phyloP scores from a whole-genome alignment of 768 basidiomycete genomes.

The Pulveroboletus frians region DNA sequence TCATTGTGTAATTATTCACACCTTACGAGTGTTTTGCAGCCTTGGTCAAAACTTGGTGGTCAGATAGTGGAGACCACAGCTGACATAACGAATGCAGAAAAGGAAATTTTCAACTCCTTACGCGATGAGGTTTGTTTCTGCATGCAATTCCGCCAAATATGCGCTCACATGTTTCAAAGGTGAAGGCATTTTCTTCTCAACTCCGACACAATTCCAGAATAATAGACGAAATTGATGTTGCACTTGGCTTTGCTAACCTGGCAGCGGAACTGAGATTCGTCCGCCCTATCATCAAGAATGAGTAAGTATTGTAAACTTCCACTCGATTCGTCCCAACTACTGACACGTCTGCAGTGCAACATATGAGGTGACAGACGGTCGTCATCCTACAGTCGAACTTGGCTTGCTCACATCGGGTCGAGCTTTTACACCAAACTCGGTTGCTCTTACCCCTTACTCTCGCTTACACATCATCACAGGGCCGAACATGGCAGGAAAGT shows the following conservation, averaged over 20 bases:
- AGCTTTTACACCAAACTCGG: constrained; percentile 80
- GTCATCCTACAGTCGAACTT: constrained; percentile 91
- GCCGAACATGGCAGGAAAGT: constrained; percentile 96
- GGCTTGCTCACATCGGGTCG: constrained; percentile 72
- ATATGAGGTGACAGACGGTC: constrained; percentile 70
- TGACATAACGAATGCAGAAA: constrained; percentile 56
- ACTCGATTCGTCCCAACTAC: not conserved
- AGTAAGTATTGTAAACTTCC: constrained; percentile 43
- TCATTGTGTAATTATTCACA: not conserved
- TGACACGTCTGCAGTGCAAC: constrained; percentile 36
- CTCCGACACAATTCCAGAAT: constrained; percentile 74
- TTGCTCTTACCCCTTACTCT: constrained; percentile 53
- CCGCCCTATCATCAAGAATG: constrained; percentile 60
- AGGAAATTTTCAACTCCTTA: constrained; percentile 64
- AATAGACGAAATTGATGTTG: constrained; percentile 84
- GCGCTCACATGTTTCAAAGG: constrained; percentile 38
- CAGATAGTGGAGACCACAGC: constrained; percentile 54
- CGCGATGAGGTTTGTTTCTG: constrained; percentile 51
- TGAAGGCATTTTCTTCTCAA: constrained; percentile 48
- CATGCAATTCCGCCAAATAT: not conserved
- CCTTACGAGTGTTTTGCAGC: constrained; percentile 35
- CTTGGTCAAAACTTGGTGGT: constrained; percentile 73
- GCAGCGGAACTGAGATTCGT: constrained; percentile 76
- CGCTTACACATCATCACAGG: constrained; percentile 85
- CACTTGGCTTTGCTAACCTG: constrained; percentile 72